phyloP scores from a whole-genome alignment of 1,284 basidiomycete species.

The Cutaneotrichosporon mucoides region DNA sequence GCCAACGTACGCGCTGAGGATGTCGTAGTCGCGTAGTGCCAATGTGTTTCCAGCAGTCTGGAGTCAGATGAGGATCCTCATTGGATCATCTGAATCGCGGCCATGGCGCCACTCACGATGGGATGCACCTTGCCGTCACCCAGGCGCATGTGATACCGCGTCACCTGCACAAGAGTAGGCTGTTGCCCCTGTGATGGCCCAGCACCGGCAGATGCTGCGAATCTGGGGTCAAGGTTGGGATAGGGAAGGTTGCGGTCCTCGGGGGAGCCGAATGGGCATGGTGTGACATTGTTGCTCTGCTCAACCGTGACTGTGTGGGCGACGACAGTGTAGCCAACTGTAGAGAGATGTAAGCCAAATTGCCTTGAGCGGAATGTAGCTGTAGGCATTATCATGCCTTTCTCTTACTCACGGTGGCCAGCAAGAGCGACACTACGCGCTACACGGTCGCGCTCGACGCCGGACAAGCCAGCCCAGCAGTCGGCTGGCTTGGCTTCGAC shows the following conservation, averaged over 20 bases:
- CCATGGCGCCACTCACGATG: conserved; percentile 34
- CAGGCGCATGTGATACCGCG: conserved; percentile 42
- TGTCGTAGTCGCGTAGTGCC: conserved; percentile 38
- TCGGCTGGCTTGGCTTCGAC: conserved; percentile 1
- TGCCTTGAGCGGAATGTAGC: no score
- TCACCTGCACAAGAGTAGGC: conserved; percentile 40
- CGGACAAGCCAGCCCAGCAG: conserved; percentile 41
- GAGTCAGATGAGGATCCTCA: background rate
- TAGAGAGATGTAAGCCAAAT: no score
- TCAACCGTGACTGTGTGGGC: conserved; percentile 35
- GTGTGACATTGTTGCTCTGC: conserved; percentile 29
- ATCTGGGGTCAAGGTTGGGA: conserved; percentile 41
- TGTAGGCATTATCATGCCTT: background rate
- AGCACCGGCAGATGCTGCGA: background rate
- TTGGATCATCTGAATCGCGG: no score
- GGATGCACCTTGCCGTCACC: conserved; percentile 45
- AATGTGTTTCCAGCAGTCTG: conserved; percentile 40
- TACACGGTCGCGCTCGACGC: conserved; percentile 33
- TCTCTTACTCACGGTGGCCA: conserved; percentile 39
- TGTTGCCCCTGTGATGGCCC: conserved; percentile 4
- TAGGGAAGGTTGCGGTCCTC: conserved; percentile 28
- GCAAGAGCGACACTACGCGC: conserved; percentile 30
- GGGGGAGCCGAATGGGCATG: conserved; percentile 33
- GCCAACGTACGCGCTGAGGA: conserved; percentile 41
- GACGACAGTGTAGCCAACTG: conserved; percentile 46